Evolutionary conservation across 495 filamentous ascomycete species (phyloP).

Genomic region (Penicillium pancosmium): DNA sequence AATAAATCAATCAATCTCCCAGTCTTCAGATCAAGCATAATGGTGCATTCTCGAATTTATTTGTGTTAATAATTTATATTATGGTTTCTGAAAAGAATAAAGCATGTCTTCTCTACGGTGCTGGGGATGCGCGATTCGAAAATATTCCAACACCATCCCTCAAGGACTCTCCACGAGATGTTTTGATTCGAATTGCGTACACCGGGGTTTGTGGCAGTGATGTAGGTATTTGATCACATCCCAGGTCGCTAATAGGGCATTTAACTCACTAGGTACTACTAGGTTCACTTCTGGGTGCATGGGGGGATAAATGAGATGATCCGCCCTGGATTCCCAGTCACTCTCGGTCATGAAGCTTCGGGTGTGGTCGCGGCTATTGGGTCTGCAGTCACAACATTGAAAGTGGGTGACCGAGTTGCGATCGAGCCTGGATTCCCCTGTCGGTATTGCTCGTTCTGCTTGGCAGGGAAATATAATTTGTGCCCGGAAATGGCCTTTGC

Average conservation of each 20-base stretch:
- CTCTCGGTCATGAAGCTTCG: neutral
- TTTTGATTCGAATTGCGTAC: neutral
- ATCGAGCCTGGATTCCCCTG: slow-evolving; percentile 1
- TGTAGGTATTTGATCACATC: neutral
- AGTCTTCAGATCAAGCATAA: no score
- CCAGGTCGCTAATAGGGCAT: neutral
- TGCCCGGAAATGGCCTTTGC: neutral
- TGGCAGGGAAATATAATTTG: neutral
- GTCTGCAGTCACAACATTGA: neutral
- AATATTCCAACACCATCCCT: neutral
- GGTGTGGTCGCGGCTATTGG: neutral
- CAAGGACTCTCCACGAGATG: neutral
- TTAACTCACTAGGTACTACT: no score
- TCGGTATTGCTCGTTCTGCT: neutral
- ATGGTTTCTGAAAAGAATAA: no score
- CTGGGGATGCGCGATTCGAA: neutral
- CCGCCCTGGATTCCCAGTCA: neutral
- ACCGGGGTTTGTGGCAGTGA: neutral
- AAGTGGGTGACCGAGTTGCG: neutral
- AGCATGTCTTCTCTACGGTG: no score
- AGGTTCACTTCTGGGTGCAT: neutral
- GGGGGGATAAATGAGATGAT: neutral
- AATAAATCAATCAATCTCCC: no score
- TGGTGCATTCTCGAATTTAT: no score
- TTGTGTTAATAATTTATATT: no score